Base-by-base conservation (phyloP, 2,329 filamentous ascomycete species). In the Volutella citrinella region DNA sequence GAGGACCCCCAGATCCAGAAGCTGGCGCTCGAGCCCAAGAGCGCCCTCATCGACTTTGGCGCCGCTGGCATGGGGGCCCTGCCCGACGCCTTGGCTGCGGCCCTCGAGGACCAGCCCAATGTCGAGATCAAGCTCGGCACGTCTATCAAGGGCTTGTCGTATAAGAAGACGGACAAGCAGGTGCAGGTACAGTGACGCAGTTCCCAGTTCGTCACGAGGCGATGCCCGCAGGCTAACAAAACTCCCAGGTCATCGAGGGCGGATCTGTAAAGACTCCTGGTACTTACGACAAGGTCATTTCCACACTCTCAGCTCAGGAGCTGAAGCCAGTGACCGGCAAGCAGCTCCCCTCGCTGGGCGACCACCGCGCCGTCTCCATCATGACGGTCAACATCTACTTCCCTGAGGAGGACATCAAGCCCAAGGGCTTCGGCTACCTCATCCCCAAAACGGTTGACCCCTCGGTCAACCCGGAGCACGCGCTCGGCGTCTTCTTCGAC, bases 381-480 rank as follows among this genome's bases (percentile, higher is more conserved):
- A 90, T 90, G 81, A 86, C 90, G 4, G 84, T 98, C 42, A 96
- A 95, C 63, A 71, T 98, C 29, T 96, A 84, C 73, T 98, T 84
- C 60, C 68, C 73, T 3, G 70, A 78, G 26, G 72, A 80, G 7
- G 55, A 76, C 37, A 65, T 95, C 21, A 76, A 78, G 11, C 68
- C 80, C 36, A 65, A 70, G 19, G 93, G 90, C 13, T 94, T 97
- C 56, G 93, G 93, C 45, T 97, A 97, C 61, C 77, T 98, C 6
- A 85, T 98, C 39, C 91, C 93, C 3, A 79, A 80, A 39, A 80
- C 80, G 12, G 72, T 87, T 2, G 74, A 82, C 4, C 70, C 73
- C 29, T 77, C 79, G 22, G 72, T 87, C 46, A 95, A 95, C 56
- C 84, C 87, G 2, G 87, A 95, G 59, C 76, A 80, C 42, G 86